Base-by-base conservation (phyloP, 1,139 yeast genomes). In the Suhomyces chickasaworum region DNA sequence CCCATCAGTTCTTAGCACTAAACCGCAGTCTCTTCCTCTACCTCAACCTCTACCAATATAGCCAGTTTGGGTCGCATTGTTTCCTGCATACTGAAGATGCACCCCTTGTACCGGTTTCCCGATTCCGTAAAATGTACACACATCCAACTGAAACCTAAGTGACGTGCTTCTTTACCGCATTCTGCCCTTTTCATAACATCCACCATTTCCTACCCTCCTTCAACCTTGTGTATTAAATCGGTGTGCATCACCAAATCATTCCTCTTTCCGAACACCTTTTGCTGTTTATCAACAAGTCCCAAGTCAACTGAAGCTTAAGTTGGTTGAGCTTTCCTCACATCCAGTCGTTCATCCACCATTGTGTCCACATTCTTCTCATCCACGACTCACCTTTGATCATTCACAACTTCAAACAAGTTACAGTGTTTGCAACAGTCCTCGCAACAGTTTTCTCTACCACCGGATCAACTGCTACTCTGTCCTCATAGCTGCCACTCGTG, bases 151-250 rank as follows among this genome's bases (percentile, higher is more conserved):
- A 15, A 33, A 18, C n/a, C 25, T 20, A 17, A 21, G 37, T 42
- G 44, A 40, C 47, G 41, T 37, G 36, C 27, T 43, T 41, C 39
- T 41, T 31, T 36, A 22, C 48, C 48, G 37, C 29, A 35, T 35
- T 35, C 37, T 35, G 25, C 30, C 17, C 29, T 22, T 35, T 35
- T 35, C 37, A 35, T 35, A 35, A 35, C 37, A 35, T 17, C 25
- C 16, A 10, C 29, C 30, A 21, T 20, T 21, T 35, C 13, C 27
- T 23, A 35, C 20, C 13, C 22, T 20, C 22, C 37, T 7, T 9
- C 29, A 3, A n/a, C 37, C 16, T 22, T 10, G 13, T 13, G 29
- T 15, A 21, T 21, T 35, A 21, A 32, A 32, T 21, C 25, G 18
- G 25, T 35, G 37, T 35, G 37, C 29, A 13, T 35, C 37, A 35